phyloP scores from a whole-genome alignment of 2,329 filamentous ascomycete species.

The Xylaria sp. region DNA sequence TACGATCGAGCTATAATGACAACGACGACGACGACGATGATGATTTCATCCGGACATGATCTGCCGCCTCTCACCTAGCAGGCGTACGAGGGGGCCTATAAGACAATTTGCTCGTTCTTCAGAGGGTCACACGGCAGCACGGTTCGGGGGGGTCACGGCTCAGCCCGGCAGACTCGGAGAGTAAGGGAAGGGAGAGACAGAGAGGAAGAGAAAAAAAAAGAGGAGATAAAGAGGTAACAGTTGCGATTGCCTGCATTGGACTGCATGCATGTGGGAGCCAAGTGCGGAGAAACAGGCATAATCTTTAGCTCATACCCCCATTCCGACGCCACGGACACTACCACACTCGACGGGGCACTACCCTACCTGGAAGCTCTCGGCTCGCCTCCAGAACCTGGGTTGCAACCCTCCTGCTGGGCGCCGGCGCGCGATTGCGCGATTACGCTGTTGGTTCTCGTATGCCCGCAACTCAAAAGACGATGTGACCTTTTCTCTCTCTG shows the following conservation, averaged over 20 bases:
- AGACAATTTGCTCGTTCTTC: slow-evolving; percentile 14
- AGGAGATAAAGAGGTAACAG: slow-evolving; percentile 34
- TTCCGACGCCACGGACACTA: slow-evolving; percentile 38
- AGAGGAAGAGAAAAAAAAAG: slow-evolving; percentile 28
- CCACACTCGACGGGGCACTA: slow-evolving; percentile 37
- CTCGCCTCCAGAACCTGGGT: slow-evolving; percentile 33
- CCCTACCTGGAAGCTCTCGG: slow-evolving; percentile 40
- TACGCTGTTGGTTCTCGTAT: slow-evolving; percentile 32
- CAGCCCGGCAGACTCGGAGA: slow-evolving; percentile 31
- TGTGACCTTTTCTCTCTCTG: slow-evolving; percentile 34
- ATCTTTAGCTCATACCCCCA: slow-evolving; percentile 25
- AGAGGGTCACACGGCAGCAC: slow-evolving; percentile 35
- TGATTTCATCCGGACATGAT: not conserved
- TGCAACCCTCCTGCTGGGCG: slow-evolving; percentile 30
- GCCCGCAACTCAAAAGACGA: slow-evolving; percentile 30
- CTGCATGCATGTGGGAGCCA: slow-evolving; percentile 35
- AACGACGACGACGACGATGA: too few relatives aligned
- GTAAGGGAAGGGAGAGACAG: slow-evolving; percentile 7
- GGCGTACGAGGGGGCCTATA: slow-evolving; percentile 1
- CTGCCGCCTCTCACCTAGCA: slow-evolving; percentile 20
- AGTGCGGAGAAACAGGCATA: slow-evolving; percentile 39
- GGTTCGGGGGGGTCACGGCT: slow-evolving; percentile 26
- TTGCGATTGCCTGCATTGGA: slow-evolving; percentile 33
- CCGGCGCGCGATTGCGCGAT: slow-evolving; percentile 29
- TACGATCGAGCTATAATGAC: slow-evolving; percentile 7